Percentiles rank a stretch among this genome's conserved stretches.
Conservation (phyloP, 257 asterid species). For the Penstemon davidsonii region DNA sequence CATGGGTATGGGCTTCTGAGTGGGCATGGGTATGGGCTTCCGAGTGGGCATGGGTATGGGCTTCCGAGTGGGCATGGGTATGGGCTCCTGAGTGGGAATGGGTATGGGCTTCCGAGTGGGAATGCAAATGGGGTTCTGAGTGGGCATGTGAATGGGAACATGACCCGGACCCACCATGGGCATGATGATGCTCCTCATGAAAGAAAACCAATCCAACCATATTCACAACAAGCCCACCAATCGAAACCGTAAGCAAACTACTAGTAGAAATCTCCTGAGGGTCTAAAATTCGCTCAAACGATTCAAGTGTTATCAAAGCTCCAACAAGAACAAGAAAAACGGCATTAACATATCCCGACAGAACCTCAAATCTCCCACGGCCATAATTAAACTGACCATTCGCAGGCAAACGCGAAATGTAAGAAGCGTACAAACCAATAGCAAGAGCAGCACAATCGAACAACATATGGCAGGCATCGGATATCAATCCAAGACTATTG, state of each 20-base stretch:
- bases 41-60: constrained; percentile 14
- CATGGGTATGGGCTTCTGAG: constrained; percentile 65
- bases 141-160: constrained; percentile 67
- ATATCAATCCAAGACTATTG: constrained; percentile 96
- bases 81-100: no score
- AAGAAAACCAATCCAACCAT: constrained; percentile 85
- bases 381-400: constrained; percentile 84
- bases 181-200: constrained; percentile 99
- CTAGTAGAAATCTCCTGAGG: constrained; percentile 93
- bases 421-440: constrained; percentile 91
- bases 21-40: constrained; percentile 76
- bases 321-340: constrained; percentile 91
- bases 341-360: constrained; percentile 91
- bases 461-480: constrained; percentile 98
- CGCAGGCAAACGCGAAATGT: constrained; percentile 89
- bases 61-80: no score
- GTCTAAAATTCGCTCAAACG: constrained; percentile 87
- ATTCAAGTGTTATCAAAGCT: constrained; percentile 78
- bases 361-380: constrained; percentile 96
- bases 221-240: constrained; percentile 93
- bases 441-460: constrained; percentile 98
- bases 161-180: constrained; percentile 89
- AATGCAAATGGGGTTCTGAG: constrained; percentile 28
- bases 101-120: constrained; percentile 13
- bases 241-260: constrained; percentile 73